phyloP scores from a whole-genome alignment of 352 stramenopile species.

The Phytophthora pistaciae region DNA sequence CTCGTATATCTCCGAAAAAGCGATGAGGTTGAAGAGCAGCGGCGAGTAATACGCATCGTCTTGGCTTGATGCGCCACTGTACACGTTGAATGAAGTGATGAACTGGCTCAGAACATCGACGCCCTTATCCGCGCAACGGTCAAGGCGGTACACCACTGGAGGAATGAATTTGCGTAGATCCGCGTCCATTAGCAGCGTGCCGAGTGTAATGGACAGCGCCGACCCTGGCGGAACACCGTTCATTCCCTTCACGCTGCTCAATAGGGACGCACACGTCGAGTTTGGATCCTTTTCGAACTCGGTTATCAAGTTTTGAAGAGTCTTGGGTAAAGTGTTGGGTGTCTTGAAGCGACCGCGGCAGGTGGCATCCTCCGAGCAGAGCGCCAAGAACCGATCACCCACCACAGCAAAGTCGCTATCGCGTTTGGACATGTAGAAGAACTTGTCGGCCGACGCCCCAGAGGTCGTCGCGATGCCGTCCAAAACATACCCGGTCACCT shows the following conservation, averaged over 20 bases:
- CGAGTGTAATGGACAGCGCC: not conserved
- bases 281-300: not conserved
- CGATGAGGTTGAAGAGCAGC: not conserved
- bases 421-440: not conserved
- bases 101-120: not conserved
- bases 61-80: not conserved
- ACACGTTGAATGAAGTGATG: not conserved
- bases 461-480: not conserved
- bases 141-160: not conserved
- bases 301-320: not conserved
- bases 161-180: not conserved
- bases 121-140: not conserved
- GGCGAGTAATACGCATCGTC: not conserved
- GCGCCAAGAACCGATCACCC: not conserved
- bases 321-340: not conserved
- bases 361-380: not conserved
- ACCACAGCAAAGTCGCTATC: not conserved
- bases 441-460: not conserved
- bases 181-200: not conserved
- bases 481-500: not conserved
- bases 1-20: not conserved
- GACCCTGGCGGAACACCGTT: not conserved
- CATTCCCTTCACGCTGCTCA: not conserved
- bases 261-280: not conserved
- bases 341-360: not conserved